phyloP scores from a whole-genome alignment of 1,284 basidiomycete species.

The Puccinia horiana region DNA sequence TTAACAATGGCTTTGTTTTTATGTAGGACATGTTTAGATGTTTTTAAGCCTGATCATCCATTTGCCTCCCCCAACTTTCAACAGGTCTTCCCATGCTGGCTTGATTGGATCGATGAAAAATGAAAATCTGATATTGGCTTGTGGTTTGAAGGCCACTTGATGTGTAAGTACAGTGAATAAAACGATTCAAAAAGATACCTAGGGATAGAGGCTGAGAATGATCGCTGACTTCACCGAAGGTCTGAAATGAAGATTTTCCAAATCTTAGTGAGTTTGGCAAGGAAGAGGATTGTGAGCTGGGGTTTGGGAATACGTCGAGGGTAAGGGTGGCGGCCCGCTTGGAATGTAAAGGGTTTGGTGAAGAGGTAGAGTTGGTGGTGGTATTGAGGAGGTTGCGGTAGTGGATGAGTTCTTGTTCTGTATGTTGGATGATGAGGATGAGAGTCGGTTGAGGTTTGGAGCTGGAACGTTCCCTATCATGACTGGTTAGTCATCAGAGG shows the following conservation, averaged over 20 bases:
- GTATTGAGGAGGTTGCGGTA: background rate
- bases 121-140: slow-evolving; percentile 81
- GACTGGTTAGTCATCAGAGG: too few species aligned
- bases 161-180: too few species aligned
- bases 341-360: background rate
- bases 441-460: background rate
- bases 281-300: background rate
- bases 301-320: background rate
- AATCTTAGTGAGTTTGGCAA: background rate
- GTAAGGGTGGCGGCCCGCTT: background rate
- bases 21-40: too few species aligned
- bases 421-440: background rate
- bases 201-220: too few species aligned
- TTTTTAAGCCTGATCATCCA: slow-evolving; percentile 85
- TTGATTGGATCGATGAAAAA: slow-evolving; percentile 78
- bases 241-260: too few species aligned
- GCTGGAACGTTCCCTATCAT: too few species aligned
- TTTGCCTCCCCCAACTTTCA: slow-evolving; percentile 83
- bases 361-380: background rate
- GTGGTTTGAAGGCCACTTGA: slow-evolving; percentile 70
- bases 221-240: too few species aligned
- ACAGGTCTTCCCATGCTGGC: slow-evolving; percentile 86
- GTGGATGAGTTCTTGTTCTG: background rate
- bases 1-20: too few species aligned
- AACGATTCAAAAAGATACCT: too few species aligned